These are phyloP conservation scores for Erucastrum elatum DNA, from an alignment of 345 rosid species.

Conservation along the genomic window DNA sequence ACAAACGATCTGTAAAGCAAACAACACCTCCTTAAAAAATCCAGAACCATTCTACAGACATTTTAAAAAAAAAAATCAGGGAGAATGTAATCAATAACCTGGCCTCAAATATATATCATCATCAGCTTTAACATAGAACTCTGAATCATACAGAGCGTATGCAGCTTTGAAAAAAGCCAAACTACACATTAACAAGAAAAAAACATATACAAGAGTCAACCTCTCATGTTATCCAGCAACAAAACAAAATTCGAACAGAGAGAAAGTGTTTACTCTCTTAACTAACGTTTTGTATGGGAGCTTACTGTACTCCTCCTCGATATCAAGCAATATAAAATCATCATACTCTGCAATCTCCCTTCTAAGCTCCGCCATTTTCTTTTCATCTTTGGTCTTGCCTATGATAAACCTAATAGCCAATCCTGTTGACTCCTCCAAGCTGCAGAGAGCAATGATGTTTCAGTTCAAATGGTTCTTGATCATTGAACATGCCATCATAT, in stretches of 20 bases:
- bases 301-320: conserved; percentile 95
- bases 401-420: conserved; percentile 77
- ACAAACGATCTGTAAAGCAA: too few relatives aligned
- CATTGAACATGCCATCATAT: neutral
- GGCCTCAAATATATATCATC: conserved; percentile 93
- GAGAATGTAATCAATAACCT: conserved; percentile 45
- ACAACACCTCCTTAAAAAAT: conserved; percentile 7
- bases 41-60: neutral
- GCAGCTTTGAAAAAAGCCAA: conserved; percentile 91
- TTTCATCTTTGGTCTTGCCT: conserved; percentile 60
- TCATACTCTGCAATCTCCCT: conserved; percentile 75
- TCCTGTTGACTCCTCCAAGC: conserved; percentile 89
- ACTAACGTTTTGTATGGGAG: conserved; percentile 99
- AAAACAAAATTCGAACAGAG: neutral
- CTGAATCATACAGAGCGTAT: conserved; percentile 74
- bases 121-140: conserved; percentile 93
- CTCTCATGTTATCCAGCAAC: neutral
- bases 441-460: conserved; percentile 26
- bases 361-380: conserved; percentile 64
- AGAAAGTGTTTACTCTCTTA: conserved; percentile 5
- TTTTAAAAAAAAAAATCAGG: neutral
- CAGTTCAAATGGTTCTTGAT: neutral
- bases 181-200: conserved; percentile 36
- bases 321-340: conserved; percentile 83
- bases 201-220: neutral